Conservation (phyloP, 305 asterid species). For the Fraxinus dipetala region DNA sequence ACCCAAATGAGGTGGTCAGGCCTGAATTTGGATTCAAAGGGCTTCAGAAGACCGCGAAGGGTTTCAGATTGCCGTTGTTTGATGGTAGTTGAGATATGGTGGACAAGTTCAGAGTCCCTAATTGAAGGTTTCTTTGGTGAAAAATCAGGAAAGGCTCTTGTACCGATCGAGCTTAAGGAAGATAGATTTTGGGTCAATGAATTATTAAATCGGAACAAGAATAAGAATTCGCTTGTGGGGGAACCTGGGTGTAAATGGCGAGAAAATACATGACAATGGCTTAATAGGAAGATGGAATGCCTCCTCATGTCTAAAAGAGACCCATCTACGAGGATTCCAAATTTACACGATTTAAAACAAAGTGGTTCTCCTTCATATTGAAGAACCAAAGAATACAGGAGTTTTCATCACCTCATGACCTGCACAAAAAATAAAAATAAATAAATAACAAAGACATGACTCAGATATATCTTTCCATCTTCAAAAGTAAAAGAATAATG, state of each 20-base stretch:
- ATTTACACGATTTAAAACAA: constrained; percentile 26
- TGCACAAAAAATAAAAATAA: constrained; percentile 6
- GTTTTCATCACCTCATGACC: constrained; percentile 39
- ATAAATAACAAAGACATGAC: background rate
- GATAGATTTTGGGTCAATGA: constrained; percentile 27
- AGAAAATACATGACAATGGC: constrained; percentile 33
- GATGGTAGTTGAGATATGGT: constrained; percentile 58
- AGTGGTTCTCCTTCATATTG: constrained; percentile 29
- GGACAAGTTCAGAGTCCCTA: constrained; percentile 69
- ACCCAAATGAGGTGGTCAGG: constrained; percentile 84
- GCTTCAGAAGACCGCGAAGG: constrained; percentile 47
- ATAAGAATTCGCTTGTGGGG: constrained; percentile 31
- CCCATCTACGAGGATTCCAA: constrained; percentile 41
- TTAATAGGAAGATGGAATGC: constrained; percentile 36
- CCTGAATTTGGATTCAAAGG: constrained; percentile 71
- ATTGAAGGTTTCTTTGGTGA: constrained; percentile 71
- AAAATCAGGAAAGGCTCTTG: constrained; percentile 76
- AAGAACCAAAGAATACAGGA: constrained; percentile 18
- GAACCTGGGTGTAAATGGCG: constrained; percentile 28
- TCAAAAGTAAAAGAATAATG: background rate
- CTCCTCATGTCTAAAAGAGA: constrained; percentile 67
- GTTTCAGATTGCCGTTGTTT: constrained; percentile 71
- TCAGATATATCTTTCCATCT: background rate
- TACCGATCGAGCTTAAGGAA: constrained; percentile 31
- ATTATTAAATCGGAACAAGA: constrained; percentile 28